Percentiles rank a stretch among this genome's conserved stretches.
Conservation (phyloP, 345 rosid species). For the Populus ilicifolia region DNA sequence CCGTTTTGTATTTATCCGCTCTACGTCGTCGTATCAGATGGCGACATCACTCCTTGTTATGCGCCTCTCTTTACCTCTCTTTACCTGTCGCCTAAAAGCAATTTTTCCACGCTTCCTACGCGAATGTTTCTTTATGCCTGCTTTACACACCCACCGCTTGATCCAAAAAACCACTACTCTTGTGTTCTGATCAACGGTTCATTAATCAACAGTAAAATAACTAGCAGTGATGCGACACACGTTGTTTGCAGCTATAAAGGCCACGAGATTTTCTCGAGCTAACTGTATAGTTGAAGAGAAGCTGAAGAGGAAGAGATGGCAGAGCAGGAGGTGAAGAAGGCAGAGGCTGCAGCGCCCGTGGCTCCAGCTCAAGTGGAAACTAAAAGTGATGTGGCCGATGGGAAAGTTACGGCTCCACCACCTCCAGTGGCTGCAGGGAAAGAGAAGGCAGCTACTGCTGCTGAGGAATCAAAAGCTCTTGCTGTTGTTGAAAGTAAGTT, state of each 20-base stretch:
- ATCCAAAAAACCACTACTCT: neutral
- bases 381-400: conserved; percentile 27
- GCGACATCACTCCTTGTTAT: conserved; percentile 14
- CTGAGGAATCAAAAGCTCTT: conserved; percentile 59
- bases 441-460: conserved; percentile 1
- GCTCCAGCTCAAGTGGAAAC: conserved; percentile 21
- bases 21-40: conserved; percentile 19
- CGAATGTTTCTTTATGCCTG: neutral
- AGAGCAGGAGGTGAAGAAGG: conserved; percentile 40
- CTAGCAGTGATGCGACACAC: neutral
- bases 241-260: conserved; percentile 1
- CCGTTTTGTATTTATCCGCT: neutral
- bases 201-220: neutral
- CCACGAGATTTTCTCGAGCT: neutral
- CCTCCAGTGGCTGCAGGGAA: conserved; percentile 14
- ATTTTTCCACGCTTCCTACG: neutral
- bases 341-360: conserved; percentile 33
- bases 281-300: neutral
- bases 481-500: conserved; percentile 53
- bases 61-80: conserved; percentile 29
- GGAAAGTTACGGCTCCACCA: conserved; percentile 29
- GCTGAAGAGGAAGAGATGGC: conserved; percentile 39
- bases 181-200: conserved; percentile 24
- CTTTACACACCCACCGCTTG: conserved; percentile 26
- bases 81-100: conserved; percentile 49